Evolutionary conservation across 768 basidiomycete genomes (phyloP).

Genomic region (Trametes punicea): DNA sequence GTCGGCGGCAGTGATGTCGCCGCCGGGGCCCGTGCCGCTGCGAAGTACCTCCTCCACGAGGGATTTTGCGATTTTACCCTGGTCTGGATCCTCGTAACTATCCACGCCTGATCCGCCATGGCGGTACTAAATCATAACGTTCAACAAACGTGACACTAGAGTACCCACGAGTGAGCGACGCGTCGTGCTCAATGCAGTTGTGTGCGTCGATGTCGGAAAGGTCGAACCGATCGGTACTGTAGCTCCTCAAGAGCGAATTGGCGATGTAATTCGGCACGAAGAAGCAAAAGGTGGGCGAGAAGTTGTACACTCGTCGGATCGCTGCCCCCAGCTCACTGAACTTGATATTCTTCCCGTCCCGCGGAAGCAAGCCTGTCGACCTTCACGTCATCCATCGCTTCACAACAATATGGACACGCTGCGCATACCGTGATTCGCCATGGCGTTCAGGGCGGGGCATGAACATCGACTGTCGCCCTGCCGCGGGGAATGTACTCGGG

Average conservation of each 20-base stretch:
- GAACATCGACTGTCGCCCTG: slow-evolving; percentile 68
- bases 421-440: slow-evolving; percentile 75
- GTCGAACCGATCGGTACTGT: slow-evolving; percentile 56
- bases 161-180: slow-evolving; percentile 54
- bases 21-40: slow-evolving; percentile 52
- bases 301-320: slow-evolving; percentile 64
- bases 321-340: slow-evolving; percentile 46
- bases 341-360: slow-evolving; percentile 62
- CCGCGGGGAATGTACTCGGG: slow-evolving; percentile 57
- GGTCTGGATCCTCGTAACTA: slow-evolving; percentile 42
- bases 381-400: not conserved
- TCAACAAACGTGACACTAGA: not conserved
- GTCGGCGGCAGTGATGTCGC: slow-evolving; percentile 52
- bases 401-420: not conserved
- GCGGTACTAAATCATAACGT: not conserved
- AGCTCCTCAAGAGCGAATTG: slow-evolving; percentile 51
- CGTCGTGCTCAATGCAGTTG: slow-evolving; percentile 75
- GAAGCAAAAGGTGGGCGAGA: slow-evolving; percentile 60
- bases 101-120: slow-evolving; percentile 48
- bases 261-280: slow-evolving; percentile 65
- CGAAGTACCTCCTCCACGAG: slow-evolving; percentile 56
- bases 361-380: not conserved
- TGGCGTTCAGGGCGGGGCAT: slow-evolving; percentile 73
- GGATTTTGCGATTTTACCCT: slow-evolving; percentile 44
- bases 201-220: slow-evolving; percentile 67